Evolutionary conservation across 2,329 filamentous ascomycete species (phyloP).

Genomic region (Penicillium sp.): DNA sequence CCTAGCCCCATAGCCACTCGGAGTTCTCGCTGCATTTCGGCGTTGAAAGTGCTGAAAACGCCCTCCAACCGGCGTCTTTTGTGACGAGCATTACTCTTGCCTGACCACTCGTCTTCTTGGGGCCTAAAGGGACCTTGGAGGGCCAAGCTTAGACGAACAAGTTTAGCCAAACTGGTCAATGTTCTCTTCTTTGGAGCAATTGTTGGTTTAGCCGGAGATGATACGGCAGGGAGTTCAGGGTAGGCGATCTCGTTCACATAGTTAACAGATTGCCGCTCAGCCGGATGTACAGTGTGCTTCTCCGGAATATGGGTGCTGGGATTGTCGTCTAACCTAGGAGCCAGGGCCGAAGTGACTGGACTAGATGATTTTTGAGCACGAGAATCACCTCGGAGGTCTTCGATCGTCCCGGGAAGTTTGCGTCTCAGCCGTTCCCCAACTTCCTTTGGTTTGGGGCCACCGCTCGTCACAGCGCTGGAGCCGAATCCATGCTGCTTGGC

Average conservation of each 20-base stretch:
- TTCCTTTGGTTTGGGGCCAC: conserved; percentile 28
- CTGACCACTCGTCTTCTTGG: conserved; percentile 12
- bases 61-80: conserved; percentile 34
- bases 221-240: conserved; percentile 14
- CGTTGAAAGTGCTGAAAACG: conserved; percentile 40
- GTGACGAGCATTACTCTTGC: conserved; percentile 4
- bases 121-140: conserved; percentile 37
- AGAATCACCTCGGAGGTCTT: conserved; percentile 15
- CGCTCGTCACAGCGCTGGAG: conserved; percentile 31
- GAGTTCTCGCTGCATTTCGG: conserved; percentile 41
- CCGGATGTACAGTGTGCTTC: neutral
- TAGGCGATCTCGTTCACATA: conserved; percentile 10
- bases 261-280: neutral
- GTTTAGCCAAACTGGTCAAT: conserved; percentile 31
- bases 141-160: conserved; percentile 41
- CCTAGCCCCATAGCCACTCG: conserved; percentile 45
- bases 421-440: conserved; percentile 28
- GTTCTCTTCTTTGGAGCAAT: conserved; percentile 20
- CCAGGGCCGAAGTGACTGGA: conserved; percentile 6
- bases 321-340: neutral
- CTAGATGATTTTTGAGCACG: conserved; percentile 19
- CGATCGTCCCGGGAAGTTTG: conserved; percentile 26
- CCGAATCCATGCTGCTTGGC: conserved; percentile 45
- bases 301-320: too few relatives aligned
- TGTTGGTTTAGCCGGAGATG: conserved; percentile 11